These are phyloP conservation scores for Trametes punicea DNA, from an alignment of 768 basidiomycete species.

Conservation along the genomic window DNA sequence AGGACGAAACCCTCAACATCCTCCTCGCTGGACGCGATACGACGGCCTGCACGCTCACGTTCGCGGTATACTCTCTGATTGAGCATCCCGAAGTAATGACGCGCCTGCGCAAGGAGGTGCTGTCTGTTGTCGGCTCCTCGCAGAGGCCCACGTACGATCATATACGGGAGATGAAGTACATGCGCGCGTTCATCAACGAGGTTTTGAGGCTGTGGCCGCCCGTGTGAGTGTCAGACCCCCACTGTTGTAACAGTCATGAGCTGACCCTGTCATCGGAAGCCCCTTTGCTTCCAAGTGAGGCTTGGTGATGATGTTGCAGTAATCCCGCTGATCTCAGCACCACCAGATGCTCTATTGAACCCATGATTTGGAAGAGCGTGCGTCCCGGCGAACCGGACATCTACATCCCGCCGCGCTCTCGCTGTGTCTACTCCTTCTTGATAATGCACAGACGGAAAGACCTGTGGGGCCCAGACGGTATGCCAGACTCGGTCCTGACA, in stretches of 20 bases:
- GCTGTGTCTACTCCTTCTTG: slow-evolving; percentile 41
- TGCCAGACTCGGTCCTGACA: too few species aligned
- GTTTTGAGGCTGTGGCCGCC: slow-evolving; percentile 14
- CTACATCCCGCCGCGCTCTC: slow-evolving; percentile 13
- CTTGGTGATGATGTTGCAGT: too few species aligned
- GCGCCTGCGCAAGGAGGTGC: slow-evolving; percentile 50
- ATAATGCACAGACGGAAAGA: slow-evolving; percentile 61
- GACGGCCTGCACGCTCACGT: slow-evolving; percentile 48
- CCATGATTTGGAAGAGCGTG: slow-evolving; percentile 16
- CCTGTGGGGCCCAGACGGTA: slow-evolving; percentile 69
- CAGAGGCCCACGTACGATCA: slow-evolving; percentile 50
- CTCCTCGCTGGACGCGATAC: slow-evolving; percentile 59
- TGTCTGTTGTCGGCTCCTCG: slow-evolving; percentile 41
- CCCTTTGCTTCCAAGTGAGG: too few species aligned
- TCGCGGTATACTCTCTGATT: slow-evolving; percentile 51
- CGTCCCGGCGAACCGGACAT: slow-evolving; percentile 8
- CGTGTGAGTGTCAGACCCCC: neutral
- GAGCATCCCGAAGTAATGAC: slow-evolving; percentile 44
- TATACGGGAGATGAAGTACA: slow-evolving; percentile 54
- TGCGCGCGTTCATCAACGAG: slow-evolving; percentile 54
- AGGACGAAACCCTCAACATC: slow-evolving; percentile 52
- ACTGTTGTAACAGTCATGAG: too few species aligned
- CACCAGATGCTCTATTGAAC: slow-evolving; percentile 9
- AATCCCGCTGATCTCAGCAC: too few species aligned
- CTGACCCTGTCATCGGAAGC: too few species aligned